Evolutionary conservation across 805 yeast species (phyloP).

Genomic region (Tetrapisispora nanseiensis): DNA sequence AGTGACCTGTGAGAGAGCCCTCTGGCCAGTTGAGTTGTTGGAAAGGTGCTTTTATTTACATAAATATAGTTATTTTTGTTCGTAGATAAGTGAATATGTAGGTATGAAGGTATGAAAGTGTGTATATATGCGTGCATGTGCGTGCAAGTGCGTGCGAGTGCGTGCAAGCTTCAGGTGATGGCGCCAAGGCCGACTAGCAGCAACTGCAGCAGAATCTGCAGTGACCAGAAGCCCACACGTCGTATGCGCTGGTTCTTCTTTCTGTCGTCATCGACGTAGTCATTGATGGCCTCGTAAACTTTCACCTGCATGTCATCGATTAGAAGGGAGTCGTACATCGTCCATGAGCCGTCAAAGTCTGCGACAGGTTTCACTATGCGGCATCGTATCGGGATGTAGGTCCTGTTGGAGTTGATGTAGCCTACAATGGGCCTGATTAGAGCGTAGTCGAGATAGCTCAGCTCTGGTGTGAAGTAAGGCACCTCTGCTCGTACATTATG

Average conservation of each 20-base stretch:
- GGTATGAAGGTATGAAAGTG: too few species aligned
- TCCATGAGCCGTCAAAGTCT: constrained; percentile 96
- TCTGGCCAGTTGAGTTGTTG: too few species aligned
- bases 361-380: constrained; percentile 64
- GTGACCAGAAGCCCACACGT: constrained; percentile 87
- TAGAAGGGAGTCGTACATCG: constrained; percentile 77
- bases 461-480: constrained; percentile 77
- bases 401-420: constrained; percentile 81
- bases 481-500: constrained; percentile 83
- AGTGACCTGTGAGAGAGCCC: too few species aligned
- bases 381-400: constrained; percentile 81
- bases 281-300: constrained; percentile 83
- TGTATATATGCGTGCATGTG: neutral
- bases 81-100: too few species aligned
- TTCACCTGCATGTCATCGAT: constrained; percentile 88
- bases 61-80: too few species aligned
- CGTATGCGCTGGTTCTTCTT: constrained; percentile 59
- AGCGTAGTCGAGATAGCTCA: constrained; percentile 88
- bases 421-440: constrained; percentile 90
- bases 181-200: constrained; percentile 77
- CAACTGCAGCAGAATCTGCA: constrained; percentile 74
- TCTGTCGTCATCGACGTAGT: constrained; percentile 82
- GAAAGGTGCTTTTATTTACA: too few species aligned
- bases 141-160: neutral
- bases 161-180: constrained; percentile 43